These are phyloP conservation scores for Brassica hybrid DNA, from an alignment of 441 rosid genomes.

Conservation along the genomic window DNA sequence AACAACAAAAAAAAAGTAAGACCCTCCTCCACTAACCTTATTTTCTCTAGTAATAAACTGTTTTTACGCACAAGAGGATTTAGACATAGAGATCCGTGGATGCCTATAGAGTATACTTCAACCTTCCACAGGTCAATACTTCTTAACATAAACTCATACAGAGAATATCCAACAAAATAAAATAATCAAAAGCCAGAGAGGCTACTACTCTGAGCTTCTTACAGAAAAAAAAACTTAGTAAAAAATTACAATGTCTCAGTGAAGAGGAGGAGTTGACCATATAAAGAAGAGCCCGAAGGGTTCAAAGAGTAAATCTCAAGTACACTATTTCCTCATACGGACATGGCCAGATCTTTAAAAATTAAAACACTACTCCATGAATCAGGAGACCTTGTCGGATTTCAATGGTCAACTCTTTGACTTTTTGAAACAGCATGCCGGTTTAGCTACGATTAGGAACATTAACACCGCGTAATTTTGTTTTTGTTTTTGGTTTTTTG, in stretches of 20 bases:
- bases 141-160: background rate
- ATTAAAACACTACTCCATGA: slow-evolving; percentile 3
- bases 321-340: slow-evolving; percentile 38
- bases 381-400: slow-evolving; percentile 39
- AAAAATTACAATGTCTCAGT: background rate
- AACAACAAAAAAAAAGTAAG: background rate
- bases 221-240: background rate
- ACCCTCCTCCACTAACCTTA: background rate
- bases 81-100: background rate
- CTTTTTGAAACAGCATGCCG: background rate
- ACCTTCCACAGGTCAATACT: background rate
- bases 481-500: too few species aligned
- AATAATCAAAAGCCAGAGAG: background rate
- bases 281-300: slow-evolving; percentile 12
- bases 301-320: slow-evolving; percentile 32
- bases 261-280: slow-evolving; percentile 7
- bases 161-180: too few species aligned
- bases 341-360: slow-evolving; percentile 32
- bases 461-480: background rate
- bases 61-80: background rate
- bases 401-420: slow-evolving; percentile 34
- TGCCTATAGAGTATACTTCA: background rate
- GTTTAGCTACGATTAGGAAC: background rate
- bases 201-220: background rate
- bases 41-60: background rate